Evolutionary conservation across 2,329 filamentous ascomycete species (phyloP), one percentile per base, ranked within the genome.

Genomic region (Penicillium italicum): DNA sequence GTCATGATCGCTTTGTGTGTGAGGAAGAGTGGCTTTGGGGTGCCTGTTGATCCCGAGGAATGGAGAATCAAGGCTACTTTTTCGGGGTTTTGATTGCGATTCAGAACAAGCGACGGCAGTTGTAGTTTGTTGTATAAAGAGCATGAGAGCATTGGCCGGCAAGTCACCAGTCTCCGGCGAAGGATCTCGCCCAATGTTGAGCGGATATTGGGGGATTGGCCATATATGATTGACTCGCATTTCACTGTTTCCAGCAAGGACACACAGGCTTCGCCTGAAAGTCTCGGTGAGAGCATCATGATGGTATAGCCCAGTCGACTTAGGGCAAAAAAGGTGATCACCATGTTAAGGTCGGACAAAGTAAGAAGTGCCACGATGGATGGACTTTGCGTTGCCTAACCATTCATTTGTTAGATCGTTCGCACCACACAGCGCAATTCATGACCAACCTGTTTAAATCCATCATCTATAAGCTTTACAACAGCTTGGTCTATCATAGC

Each of bases 21-120:
- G 33, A 78, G 69, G 14, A 73, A 68, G 2, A 80, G 65, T 4
- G 77, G 77, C 55, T 80, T 80, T 0, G 77, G 78, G 4, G 74
- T 70, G 0, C 77, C 77, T 0, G 78, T 80, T 2, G 77, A 79
- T 0, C 79, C 79, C 0, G 78, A 80, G 0, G 78, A 80, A 58
- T 80, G 79, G 38, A 76, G 69, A 28, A 79, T 78, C 31, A 79
- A 59, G 0, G 72, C 72, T 1, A 70, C 60, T 45, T 72, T 71
- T 46, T 64, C 71, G 24, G 58, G 57, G 59, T 62, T 66, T 7
- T 59, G 61, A 30, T 48, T 58, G 7, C 60, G 57, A 24, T 60
- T 51, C 7, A 70, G 34, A 22, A 63, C 36, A 8, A 66, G 18
- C 3, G 66, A 45, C 1, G 60, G 56, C 0, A 60, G 55, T 14